Evolutionary conservation across 768 basidiomycete genomes (phyloP).

Genomic region (Suillus hirtellus): DNA sequence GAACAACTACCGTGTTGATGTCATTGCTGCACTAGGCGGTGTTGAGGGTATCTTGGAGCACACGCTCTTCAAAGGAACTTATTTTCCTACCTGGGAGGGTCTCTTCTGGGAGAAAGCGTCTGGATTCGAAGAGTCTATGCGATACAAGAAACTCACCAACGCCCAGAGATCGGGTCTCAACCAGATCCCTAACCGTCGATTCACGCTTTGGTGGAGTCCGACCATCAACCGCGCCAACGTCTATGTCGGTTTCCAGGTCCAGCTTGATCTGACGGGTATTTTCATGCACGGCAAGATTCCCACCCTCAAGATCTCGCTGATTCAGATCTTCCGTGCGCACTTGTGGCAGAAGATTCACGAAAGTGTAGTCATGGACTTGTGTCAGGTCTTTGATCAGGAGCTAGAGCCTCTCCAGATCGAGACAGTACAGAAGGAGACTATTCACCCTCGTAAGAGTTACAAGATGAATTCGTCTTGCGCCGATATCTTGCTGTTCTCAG

Average conservation of each 20-base stretch:
- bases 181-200: conserved; percentile 98
- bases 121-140: conserved; percentile 95
- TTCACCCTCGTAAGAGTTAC: conserved; percentile 99
- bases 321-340: conserved; percentile 99
- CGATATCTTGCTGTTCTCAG: conserved; percentile 95
- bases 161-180: conserved; percentile 98
- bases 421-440: conserved; percentile 99
- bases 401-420: conserved; percentile 97
- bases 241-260: conserved; percentile 99
- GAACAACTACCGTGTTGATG: conserved; percentile 98
- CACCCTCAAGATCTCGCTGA: conserved; percentile 97
- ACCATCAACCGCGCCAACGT: conserved; percentile 99
- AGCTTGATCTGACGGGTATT: conserved; percentile 95
- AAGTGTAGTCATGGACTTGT: conserved; percentile 93
- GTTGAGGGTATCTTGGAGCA: conserved; percentile 97
- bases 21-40: conserved; percentile 96
- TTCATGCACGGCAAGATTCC: conserved; percentile 99
- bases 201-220: conserved; percentile 99
- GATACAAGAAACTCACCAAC: conserved; percentile 96
- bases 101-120: conserved; percentile 99
- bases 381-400: conserved; percentile 99
- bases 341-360: conserved; percentile 99
- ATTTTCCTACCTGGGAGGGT: conserved; percentile 98
- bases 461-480: conserved; percentile 99
- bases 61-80: conserved; percentile 96